Base-by-base conservation (phyloP, 1,284 basidiomycete genomes). In the Ustilago bromivora region DNA sequence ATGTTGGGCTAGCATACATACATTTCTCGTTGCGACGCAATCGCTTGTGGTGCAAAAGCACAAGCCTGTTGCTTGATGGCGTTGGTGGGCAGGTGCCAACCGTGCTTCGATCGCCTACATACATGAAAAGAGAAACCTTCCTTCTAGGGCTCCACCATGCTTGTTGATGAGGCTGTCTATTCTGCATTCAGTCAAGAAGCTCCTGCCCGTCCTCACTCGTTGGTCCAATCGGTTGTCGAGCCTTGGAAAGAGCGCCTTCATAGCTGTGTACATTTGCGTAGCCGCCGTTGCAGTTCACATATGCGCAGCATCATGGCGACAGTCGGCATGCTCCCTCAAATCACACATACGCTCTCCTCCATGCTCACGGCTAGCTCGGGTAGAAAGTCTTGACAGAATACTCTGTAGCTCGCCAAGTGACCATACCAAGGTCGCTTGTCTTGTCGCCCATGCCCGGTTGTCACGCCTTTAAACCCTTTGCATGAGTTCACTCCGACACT, bases 381-480 rank as follows among this genome's bases (percentile, higher is more conserved):
- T 23, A 49, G 47, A 49, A 49, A 31, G 47, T 49, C 47, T 19
- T 4, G 13, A 53, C 19, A 53, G 35, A 56, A 23, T 9, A 23
- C 17, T 6, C 19, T 46, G 43, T 13, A 19, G n/a, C 7, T 41
- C 40, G 40, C 40, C 40, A 41, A 28, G 40, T 17, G 17, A n/a
- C 13, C 11, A 41, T 17, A 17, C 11, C 13, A 41, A 41, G 11
- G 12, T 41, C 40, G 13, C 40, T 41, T 41, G 8, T 46, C 43
- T 46, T 46, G 43, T 19, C 41, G 43, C 19, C 41, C 54, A 56
- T 56, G 54, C 54, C 38, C 28, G 54, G 38, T 56, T 56, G 54
- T 56, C 54, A 56, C 15, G 54, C 38, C 23, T 36, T 15, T 56
- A 13, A 41, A 56, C 38, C 54, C 36, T 54, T 54, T 38, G 32